Base-by-base conservation (phyloP, 441 rosid genomes). In the Jatropha multifida region DNA sequence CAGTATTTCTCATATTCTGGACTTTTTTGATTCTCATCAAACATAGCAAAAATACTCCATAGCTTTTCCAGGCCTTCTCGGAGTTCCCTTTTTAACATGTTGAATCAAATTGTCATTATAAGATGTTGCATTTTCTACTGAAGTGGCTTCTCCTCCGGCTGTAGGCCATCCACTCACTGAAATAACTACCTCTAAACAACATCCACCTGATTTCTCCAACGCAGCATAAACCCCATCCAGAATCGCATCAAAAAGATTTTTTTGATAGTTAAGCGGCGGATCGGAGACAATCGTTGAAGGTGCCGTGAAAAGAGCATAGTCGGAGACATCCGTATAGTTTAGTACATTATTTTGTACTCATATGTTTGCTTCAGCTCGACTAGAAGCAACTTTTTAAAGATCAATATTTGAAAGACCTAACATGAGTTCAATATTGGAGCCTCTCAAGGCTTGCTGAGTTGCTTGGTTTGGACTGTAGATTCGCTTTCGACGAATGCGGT, bases 11-110 rank as follows among this genome's bases (percentile, higher is more conserved):
- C 93, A 18, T 12, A 3, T 46, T 82, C 84, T 0, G 87, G 90
- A 1, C 0, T 41, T 79, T 90, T 91, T 17, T 0, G 2, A 49
- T 82, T 69, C 73, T 91, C 94, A 48, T 90, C 77, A 55, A 83
- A 91, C 88, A 87, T 87, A 2, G 92, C 91, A 79, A 91, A 91
- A 49, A 91, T 14, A 76, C 69, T 90, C 90, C 1, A 86, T 84
- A 0, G 84, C 79, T 71, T 52, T 79, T 66, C 81, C 75, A 13
- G 86, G 86, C 77, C 62, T 88, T 80, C 2, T 32, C 1, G 90
- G 90, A 3, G 83, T 85, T 54, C 90, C 87, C 4, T 41, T 41
- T 65, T 79, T 77, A 46, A 82, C 92, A 77, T 86, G 88, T 14
- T 77, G 71, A 27, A 85, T 81, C 81, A 88, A 42, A 66, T 85